Evolutionary conservation across 148 eudicot species (phyloP), one percentile per base, ranked within the genome.

Genomic region (Cornus controversa): DNA sequence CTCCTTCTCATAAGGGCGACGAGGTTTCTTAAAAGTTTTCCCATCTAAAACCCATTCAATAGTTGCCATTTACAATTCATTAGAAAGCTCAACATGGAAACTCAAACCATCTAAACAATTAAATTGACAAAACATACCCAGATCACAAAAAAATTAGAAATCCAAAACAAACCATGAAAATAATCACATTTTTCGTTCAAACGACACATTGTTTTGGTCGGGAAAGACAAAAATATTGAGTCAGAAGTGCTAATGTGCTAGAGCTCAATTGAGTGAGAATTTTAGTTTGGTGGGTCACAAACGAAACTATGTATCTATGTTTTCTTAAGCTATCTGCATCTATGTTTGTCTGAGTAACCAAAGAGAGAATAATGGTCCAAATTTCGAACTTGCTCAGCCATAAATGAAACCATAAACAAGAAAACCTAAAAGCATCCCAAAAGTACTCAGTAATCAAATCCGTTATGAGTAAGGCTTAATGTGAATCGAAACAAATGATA

Each of bases 1-100:
- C 80, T 90, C 93, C 80, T 90, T 90, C 88, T 90, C 93, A 24
- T 86, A 90, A 0, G 93, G 93, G 69, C 91, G 91, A 77, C 93
- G 91, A 9, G 93, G 93, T 83, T 90, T 90, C 90, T 90, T 90
- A 69, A 90, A 90, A 3, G 93, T 90, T 73, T 90, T 90, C 15
- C 93, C 93, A 86, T 86, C 88, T 85, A 76, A 31, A 57, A 75
- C 13, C 27, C 78, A 80, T 37, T 23, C 66, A 23, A 28, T 15
- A 53, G 18, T 67, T 66, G 40, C 20, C 3, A 10, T 20, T 66
- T 67, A 53, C 36, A 3, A 75, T 1, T 5, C 45, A 65, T 24
- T 27, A 40, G 25, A 42, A 53, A 0, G 60, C 60, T 54, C 22
- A 9, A 45, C 28, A 25, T 67, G 11, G 10, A 3, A 10, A 67